Conservation (phyloP, 78 protist genomes). For the Dictyostelium citrinum region DNA sequence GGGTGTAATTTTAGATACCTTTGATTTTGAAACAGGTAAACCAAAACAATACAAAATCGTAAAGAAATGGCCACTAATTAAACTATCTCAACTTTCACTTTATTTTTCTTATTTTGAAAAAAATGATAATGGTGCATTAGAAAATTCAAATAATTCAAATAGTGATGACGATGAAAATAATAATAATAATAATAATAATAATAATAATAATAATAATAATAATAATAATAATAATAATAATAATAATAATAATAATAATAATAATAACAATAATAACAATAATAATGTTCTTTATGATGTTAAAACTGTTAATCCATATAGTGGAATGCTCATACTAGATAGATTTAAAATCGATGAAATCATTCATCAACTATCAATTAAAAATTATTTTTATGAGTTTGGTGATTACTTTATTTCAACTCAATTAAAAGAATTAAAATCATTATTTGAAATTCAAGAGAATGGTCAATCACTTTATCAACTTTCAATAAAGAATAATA, state of each 20-base stretch:
- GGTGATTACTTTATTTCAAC: neutral
- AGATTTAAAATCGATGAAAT: neutral
- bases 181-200: no score
- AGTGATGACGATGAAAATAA: no score
- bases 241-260: no score
- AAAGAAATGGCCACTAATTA: neutral
- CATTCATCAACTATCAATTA: neutral
- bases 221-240: no score
- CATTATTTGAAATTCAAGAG: neutral
- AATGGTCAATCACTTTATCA: neutral
- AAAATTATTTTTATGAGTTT: neutral
- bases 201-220: no score
- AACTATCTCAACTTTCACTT: neutral
- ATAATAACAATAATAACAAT: no score
- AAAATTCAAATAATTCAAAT: neutral
- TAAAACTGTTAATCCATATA: neutral
- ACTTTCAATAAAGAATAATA: neutral
- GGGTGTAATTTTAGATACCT: neutral
- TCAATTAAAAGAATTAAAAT: constrained; percentile 1
- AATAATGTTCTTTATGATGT: neutral
- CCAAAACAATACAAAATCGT: neutral
- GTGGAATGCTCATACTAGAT: neutral
- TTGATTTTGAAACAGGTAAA: constrained; percentile 11
- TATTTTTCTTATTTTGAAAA: neutral
- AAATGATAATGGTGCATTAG: neutral